Evolutionary conservation across 2,329 filamentous ascomycete genomes (phyloP).

Genomic region (Aspergillus cejpii): DNA sequence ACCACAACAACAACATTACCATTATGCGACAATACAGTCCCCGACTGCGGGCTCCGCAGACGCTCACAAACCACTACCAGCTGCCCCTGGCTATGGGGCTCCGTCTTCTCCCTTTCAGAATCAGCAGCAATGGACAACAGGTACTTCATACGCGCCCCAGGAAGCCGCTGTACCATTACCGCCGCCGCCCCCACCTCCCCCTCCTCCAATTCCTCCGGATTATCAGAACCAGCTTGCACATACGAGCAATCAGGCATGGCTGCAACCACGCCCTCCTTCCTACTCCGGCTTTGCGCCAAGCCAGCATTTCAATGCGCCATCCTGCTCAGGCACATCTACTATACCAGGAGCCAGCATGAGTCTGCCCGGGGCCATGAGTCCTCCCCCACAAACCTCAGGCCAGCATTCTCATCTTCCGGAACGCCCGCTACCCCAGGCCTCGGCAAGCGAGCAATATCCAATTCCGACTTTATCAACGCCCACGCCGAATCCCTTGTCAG

Average conservation of each 20-base stretch:
- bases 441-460: slow-evolving; percentile 5
- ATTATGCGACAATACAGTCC: slow-evolving; percentile 17
- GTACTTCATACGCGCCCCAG: slow-evolving; percentile 20
- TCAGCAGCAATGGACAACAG: slow-evolving; percentile 19
- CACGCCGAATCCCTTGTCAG: slow-evolving; percentile 1
- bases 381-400: neutral
- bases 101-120: slow-evolving; percentile 6
- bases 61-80: slow-evolving; percentile 16
- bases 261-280: slow-evolving; percentile 22
- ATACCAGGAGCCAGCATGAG: neutral
- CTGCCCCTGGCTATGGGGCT: slow-evolving; percentile 16
- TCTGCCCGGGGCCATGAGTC: neutral
- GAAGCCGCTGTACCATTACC: slow-evolving; percentile 23
- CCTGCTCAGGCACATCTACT: neutral
- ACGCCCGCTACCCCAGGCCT: slow-evolving; percentile 8
- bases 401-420: slow-evolving; percentile 7
- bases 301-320: slow-evolving; percentile 7
- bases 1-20: slow-evolving; percentile 11
- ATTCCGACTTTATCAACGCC: neutral
- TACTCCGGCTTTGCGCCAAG: slow-evolving; percentile 28
- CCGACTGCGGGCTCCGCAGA: slow-evolving; percentile 12
- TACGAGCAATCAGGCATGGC: slow-evolving; percentile 21
- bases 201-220: slow-evolving; percentile 37
- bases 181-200: slow-evolving; percentile 25
- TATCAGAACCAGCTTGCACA: slow-evolving; percentile 31